Base-by-base conservation (phyloP, 2,329 filamentous ascomycete species). In the Colletotrichum sp. region DNA sequence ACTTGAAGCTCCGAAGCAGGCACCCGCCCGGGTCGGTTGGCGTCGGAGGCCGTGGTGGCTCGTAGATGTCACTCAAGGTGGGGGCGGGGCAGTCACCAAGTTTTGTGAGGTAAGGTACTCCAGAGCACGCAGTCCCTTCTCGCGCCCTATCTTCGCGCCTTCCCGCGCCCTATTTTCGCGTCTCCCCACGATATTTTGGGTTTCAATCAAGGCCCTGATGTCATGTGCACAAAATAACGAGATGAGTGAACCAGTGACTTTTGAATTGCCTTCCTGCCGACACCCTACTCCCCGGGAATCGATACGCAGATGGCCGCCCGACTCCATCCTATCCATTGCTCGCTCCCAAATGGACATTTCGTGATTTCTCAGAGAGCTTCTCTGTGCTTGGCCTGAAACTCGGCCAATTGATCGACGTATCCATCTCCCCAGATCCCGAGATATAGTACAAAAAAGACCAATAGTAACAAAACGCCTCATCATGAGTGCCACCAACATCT, bases 371-470 rank as follows among this genome's bases (percentile, higher is more conserved):
- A 48, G n/a, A 38, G 61, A 36, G 48, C 52, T 36, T 69, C 30
- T 69, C 38, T 74, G n/a, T 36, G 55, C 34, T 13, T 32, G 32
- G 61, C 60, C 52, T 74, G 73, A 52, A 69, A n/a, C 24, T 61
- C 12, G 70, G 30, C 71, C 60, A 43, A 21, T 36, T 36, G 58
- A 70, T 52, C 71, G 32, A 67, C 34, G 43, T 75, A 76, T 76
- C 71, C 74, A 76, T 67, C 48, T 52, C 66, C 65, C 30, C 52
- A 67, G 43, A 38, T 57, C 38, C 60, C 72, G 72, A 74, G 66
- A 75, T 75, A 71, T 76, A 75, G 72, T 75, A 76, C 74, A 76
- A 71, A 48, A 75, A 60, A 67, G 18, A 36, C 72, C 34, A 74
- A 75, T 24, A 63, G n/a, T 16, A 30, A 61, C 66, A 67, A 75